Base-by-base conservation (phyloP, 2,329 filamentous ascomycete genomes). In the Penicillium sp. region DNA sequence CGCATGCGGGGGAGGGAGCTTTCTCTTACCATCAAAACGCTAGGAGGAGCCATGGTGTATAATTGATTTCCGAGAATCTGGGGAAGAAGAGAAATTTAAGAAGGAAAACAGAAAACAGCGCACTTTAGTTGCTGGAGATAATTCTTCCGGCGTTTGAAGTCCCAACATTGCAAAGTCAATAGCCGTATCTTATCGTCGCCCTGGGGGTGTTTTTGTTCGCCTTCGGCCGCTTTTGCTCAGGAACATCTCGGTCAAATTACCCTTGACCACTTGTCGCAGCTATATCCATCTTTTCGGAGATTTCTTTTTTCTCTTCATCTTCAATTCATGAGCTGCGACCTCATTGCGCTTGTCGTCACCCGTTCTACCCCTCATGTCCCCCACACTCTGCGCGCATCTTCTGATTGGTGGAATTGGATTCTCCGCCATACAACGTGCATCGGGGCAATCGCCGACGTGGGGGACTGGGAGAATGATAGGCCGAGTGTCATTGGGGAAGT, bases 11-110 rank as follows among this genome's bases (percentile, higher is more conserved):
- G 29, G 45, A 34, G 34, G 40, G 9, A 11, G 32, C 32, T 47
- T 48, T 60, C 49, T 67, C 78, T 69, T 66, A 86, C 86, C 86
- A 89, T 89, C 70, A 89, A 78, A 62, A 89, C 85, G 63, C 84
- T 87, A 57, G 88, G 79, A 60, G 83, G 82, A 62, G 82, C 79
- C 81, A 84, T 84, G 46, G 54, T 66, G 55, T 51, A n/a, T 56
- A 32, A 34, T 50, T 31, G 32, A 45, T 36, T 39, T 39, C 31
- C 16, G 10, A 24, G 24, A 16, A 27, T 24, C 34, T 32, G 34
- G 41, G 50, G 41, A 45, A 36, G 6, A n/a, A 43, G 45, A 48
- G 13, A 44, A 54, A 50, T 41, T 55, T 45, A 43, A 55, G 38
- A 55, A 49, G 44, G 43, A 55, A 36, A 41, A 39, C 16, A 39